Base-by-base conservation (phyloP, 2,329 filamentous ascomycete species). In the Neonectria sp. region DNA sequence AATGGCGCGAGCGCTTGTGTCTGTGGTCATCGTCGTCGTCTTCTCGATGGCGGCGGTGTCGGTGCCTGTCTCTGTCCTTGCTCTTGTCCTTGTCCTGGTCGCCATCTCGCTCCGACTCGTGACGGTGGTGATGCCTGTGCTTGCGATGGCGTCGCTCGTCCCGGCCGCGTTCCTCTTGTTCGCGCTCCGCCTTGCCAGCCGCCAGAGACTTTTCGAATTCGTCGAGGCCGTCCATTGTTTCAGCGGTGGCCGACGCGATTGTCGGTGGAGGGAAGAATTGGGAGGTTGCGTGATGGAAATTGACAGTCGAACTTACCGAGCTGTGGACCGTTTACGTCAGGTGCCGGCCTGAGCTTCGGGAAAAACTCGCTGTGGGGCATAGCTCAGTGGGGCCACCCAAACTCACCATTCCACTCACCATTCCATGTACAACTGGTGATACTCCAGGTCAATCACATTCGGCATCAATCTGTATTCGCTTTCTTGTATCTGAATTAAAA, bases 201-300 rank as follows among this genome's bases (percentile, higher is more conserved):
- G 91, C 92, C 13, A 97, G 85, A 29, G 90, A 85, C 78, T 91
- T 93, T 79, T 97, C 94, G 67, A 97, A 97, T 65, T 95, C 93
- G 55, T 87, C 87, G 11, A 89, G 81, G n/a, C 86, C 82, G 70
- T 87, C 85, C 86, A 88, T 89, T 60, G 87, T 89, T 59, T 53
- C 33, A 37, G 33, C 52, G n/a, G 27, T 7, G 9, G 40, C 48
- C 17, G 48, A 56, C 25, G 27, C 15, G 48, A n/a, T 48, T 21
- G 8, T 24, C 11, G 35, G 27, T 31, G 25, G 6, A 25, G 29
- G 6, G 40, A 25, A 35, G 21, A 31, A n/a, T 48, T 29, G 27
- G 35, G 31, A 17, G n/a, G 21, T 12, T 53, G 40, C 8, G 24
- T 21, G 25, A n/a, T 52, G 57, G 17, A 55, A 43, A 17, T 35